phyloP scores from a whole-genome alignment of 2,329 filamentous ascomycete genomes.

The Exophiala oligosperma region DNA sequence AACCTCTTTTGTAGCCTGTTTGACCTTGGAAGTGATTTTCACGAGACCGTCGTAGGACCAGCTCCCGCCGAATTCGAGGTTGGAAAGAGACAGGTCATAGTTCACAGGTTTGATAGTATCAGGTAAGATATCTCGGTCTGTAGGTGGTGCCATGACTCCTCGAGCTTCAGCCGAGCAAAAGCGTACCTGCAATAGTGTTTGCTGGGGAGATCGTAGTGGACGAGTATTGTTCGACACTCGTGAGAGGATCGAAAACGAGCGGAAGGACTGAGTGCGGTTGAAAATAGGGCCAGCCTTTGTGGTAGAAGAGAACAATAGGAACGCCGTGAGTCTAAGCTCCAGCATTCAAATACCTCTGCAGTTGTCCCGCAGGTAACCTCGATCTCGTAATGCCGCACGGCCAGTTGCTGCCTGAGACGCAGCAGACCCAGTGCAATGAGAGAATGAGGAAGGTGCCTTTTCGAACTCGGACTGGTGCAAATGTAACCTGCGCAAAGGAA shows the following conservation, averaged over 20 bases:
- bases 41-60: conserved; percentile 88
- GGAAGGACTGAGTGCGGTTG: conserved; percentile 9
- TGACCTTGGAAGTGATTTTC: conserved; percentile 73
- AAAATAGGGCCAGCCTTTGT: conserved; percentile 25
- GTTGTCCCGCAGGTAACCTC: not conserved
- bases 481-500: too few species aligned
- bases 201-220: not conserved
- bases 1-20: conserved; percentile 71
- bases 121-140: conserved; percentile 48
- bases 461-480: too few species aligned
- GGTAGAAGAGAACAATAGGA: conserved; percentile 20
- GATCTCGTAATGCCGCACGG: conserved; percentile 4
- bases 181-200: conserved; percentile 27
- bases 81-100: conserved; percentile 78
- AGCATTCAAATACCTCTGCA: conserved; percentile 16
- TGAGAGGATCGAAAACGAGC: conserved; percentile 10
- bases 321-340: conserved; percentile 11
- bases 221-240: not conserved
- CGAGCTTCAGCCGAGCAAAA: conserved; percentile 43
- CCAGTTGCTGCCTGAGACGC: too few species aligned
- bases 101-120: conserved; percentile 72
- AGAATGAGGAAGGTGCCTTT: not conserved
- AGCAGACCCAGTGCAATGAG: not conserved
- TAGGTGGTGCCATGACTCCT: conserved; percentile 40
- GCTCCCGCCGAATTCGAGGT: conserved; percentile 68